Conservation (phyloP, 352 stramenopile species). For the Blastocystis sp. region DNA sequence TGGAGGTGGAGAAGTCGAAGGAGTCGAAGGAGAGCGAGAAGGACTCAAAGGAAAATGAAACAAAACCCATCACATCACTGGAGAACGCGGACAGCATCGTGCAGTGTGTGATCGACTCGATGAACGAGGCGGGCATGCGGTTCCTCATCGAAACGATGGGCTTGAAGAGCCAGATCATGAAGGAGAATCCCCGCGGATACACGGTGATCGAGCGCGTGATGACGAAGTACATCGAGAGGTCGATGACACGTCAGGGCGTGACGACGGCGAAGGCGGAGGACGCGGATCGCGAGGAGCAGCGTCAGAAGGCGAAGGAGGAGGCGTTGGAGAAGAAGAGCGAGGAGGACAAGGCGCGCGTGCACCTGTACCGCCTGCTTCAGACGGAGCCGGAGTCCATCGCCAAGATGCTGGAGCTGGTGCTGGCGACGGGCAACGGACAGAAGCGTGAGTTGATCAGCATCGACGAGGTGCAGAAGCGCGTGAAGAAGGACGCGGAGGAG, state of each 20-base stretch:
- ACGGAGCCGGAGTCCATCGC: background rate
- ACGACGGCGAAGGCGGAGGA: background rate
- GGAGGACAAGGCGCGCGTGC: background rate
- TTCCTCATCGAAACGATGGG: conserved; percentile 52
- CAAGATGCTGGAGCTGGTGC: conserved; percentile 46
- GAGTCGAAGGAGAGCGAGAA: background rate
- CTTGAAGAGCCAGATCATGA: conserved; percentile 20
- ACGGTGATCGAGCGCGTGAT: conserved; percentile 57
- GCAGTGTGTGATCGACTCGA: background rate
- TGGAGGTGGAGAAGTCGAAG: background rate
- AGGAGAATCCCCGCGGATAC: conserved; percentile 58
- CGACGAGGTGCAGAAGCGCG: conserved; percentile 39
- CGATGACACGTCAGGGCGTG: background rate
- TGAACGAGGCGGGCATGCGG: conserved; percentile 20
- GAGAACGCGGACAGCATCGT: conserved; percentile 36
- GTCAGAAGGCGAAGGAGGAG: background rate
- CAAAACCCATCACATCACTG: too few relatives aligned
- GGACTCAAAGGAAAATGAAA: background rate
- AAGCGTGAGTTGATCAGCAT: conserved; percentile 7
- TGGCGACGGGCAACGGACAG: conserved; percentile 30
- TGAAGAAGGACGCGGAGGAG: conserved; percentile 33
- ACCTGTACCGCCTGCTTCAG: conserved; percentile 17
- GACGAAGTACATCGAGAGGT: conserved; percentile 36
- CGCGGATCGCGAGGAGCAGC: background rate
- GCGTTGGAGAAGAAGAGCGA: background rate